These are phyloP conservation scores for Solanum appendiculatum DNA, from an alignment of 257 asterid species.

Conservation along the genomic window DNA sequence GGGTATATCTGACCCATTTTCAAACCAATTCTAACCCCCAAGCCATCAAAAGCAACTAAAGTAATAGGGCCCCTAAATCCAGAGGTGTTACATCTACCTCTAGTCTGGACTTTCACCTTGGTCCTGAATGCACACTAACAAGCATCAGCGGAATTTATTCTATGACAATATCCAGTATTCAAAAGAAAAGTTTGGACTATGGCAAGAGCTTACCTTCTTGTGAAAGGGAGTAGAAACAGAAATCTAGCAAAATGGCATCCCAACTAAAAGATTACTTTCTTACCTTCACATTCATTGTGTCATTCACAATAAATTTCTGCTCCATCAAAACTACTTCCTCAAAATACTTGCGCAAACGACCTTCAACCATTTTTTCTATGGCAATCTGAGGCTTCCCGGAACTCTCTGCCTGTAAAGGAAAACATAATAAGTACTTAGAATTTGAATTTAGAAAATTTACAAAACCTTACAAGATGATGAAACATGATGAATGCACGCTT, in stretches of 20 bases:
- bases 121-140: not conserved
- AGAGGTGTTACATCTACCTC: not conserved
- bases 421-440: not conserved
- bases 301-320: constrained; percentile 83
- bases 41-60: not conserved
- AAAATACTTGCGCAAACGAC: constrained; percentile 77
- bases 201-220: not conserved
- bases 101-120: not conserved
- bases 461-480: not conserved
- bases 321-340: constrained; percentile 97
- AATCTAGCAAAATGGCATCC: not conserved
- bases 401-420: constrained; percentile 65
- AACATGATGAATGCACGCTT: not conserved
- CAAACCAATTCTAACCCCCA: not conserved
- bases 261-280: not conserved
- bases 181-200: not conserved
- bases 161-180: not conserved
- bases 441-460: not conserved
- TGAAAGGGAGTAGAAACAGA: not conserved
- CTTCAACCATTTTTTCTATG: constrained; percentile 89
- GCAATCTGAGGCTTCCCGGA: constrained; percentile 86
- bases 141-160: not conserved
- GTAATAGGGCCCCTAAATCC: not conserved
- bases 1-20: not conserved
- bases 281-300: constrained; percentile 61